phyloP scores from a whole-genome alignment of 768 basidiomycete genomes.

The Serendipita vermifera region DNA sequence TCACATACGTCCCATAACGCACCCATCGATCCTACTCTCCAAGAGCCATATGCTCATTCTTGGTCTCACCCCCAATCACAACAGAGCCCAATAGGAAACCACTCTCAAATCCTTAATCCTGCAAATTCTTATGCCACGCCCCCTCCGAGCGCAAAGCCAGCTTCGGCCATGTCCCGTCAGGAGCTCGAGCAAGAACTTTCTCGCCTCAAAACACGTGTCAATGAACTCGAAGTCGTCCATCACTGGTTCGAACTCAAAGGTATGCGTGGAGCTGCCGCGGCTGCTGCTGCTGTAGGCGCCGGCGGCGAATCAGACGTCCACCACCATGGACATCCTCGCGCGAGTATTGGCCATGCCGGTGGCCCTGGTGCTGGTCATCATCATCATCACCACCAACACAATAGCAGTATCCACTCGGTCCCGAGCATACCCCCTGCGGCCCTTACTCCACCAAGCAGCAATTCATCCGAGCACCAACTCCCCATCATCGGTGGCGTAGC shows the following conservation, averaged over 20 bases:
- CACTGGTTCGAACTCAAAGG: conserved; percentile 8
- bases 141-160: neutral
- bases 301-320: conserved; percentile 4
- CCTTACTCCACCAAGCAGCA: neutral
- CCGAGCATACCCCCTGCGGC: neutral
- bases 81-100: neutral
- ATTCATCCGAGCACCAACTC: neutral
- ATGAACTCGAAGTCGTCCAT: conserved; percentile 8
- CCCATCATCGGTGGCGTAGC: neutral
- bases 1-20: conserved; percentile 8
- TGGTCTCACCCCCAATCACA: conserved; percentile 3
- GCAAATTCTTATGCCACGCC: conserved; percentile 4
- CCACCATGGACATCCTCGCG: neutral
- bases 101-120: neutral
- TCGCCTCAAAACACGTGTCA: conserved; percentile 6
- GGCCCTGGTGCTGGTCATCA: neutral
- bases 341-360: neutral
- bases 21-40: neutral
- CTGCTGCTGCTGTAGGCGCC: too few relatives aligned
- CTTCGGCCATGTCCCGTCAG: conserved; percentile 7
- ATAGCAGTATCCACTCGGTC: neutral
- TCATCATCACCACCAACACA: conserved; percentile 9
- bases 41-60: neutral
- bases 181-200: conserved; percentile 7
- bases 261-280: too few relatives aligned